A percentile compares a stretch with the other conserved stretches of the same genome.
phyloP scores from a whole-genome alignment of 2,329 filamentous ascomycete genomes.

The Aspergillus puulaauensis region DNA sequence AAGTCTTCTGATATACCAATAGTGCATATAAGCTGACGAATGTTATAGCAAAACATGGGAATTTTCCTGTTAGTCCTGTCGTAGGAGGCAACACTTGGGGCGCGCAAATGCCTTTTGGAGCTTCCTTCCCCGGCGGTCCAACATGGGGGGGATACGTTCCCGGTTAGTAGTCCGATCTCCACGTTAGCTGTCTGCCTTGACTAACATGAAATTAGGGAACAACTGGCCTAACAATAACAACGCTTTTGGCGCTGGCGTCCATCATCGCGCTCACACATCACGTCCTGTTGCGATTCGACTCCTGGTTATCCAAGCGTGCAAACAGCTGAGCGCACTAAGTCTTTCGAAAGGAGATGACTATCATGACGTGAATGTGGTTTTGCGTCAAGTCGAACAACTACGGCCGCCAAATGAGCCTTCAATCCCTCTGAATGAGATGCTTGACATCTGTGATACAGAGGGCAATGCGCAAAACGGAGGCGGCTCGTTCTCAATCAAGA shows the following conservation, averaged over 20 bases:
- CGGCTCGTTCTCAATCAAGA: constrained; percentile 74
- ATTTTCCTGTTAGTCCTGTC: constrained; percentile 32
- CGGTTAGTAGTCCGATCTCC: constrained; percentile 28
- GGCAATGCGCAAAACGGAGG: constrained; percentile 84
- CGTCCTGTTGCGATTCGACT: constrained; percentile 69
- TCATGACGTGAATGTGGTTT: constrained; percentile 65
- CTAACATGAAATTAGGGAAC: constrained; percentile 33
- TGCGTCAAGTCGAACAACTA: constrained; percentile 65
- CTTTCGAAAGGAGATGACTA: constrained; percentile 58
- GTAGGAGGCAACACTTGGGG: constrained; percentile 36
- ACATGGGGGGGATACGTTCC: constrained; percentile 43
- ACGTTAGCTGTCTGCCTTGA: not conserved
- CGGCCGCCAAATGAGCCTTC: constrained; percentile 58
- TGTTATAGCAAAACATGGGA: constrained; percentile 29
- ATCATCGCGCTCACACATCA: constrained; percentile 55
- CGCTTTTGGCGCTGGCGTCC: constrained; percentile 50
- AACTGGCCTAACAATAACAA: constrained; percentile 49
- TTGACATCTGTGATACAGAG: constrained; percentile 86
- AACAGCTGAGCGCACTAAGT: constrained; percentile 53
- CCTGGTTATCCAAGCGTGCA: constrained; percentile 76
- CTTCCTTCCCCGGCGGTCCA: constrained; percentile 36
- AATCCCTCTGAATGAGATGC: constrained; percentile 66
- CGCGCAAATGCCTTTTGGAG: constrained; percentile 38
- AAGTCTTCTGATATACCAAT: not conserved
- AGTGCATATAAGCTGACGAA: constrained; percentile 16